Evolutionary conservation across 2,329 filamentous ascomycete species (phyloP).

Genomic region (Harringtonia aguacate): DNA sequence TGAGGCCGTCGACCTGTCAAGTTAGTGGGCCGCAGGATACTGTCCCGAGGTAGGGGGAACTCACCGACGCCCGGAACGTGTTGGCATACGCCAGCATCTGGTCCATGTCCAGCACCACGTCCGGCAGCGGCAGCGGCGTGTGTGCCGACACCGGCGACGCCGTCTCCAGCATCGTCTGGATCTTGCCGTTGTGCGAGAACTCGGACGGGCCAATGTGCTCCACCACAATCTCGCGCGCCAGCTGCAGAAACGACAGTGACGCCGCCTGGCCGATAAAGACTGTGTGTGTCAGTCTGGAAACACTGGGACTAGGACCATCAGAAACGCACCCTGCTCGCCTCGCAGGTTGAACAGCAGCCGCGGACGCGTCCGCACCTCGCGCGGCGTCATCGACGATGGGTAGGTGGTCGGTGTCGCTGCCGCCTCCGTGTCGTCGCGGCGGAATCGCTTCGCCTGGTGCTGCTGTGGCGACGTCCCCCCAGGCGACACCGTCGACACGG

Average conservation of each 20-base stretch:
- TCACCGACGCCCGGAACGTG: neutral
- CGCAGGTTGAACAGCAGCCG: constrained; percentile 2
- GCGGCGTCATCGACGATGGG: neutral
- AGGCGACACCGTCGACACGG: too few species aligned
- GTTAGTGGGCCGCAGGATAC: neutral
- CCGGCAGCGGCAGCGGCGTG: neutral
- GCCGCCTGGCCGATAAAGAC: constrained; percentile 10
- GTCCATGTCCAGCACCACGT: neutral
- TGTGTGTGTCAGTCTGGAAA: neutral
- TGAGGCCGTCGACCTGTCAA: constrained; percentile 2
- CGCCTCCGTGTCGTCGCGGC: neutral
- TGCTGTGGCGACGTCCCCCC: too few species aligned
- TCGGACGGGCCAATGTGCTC: constrained; percentile 9
- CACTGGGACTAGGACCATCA: neutral
- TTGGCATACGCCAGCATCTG: constrained; percentile 2
- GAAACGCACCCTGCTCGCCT: neutral
- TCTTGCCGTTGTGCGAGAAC: constrained; percentile 6
- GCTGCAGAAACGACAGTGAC: constrained; percentile 10
- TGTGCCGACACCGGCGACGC: neutral
- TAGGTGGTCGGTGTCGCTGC: neutral
- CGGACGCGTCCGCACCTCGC: constrained; percentile 2
- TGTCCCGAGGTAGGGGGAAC: neutral
- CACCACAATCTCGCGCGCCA: constrained; percentile 6
- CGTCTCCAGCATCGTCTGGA: constrained; percentile 13
- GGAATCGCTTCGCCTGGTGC: too few species aligned